phyloP scores from a whole-genome alignment of 192 early-diverging fungal genomes.

The Linnemannia exigua region DNA sequence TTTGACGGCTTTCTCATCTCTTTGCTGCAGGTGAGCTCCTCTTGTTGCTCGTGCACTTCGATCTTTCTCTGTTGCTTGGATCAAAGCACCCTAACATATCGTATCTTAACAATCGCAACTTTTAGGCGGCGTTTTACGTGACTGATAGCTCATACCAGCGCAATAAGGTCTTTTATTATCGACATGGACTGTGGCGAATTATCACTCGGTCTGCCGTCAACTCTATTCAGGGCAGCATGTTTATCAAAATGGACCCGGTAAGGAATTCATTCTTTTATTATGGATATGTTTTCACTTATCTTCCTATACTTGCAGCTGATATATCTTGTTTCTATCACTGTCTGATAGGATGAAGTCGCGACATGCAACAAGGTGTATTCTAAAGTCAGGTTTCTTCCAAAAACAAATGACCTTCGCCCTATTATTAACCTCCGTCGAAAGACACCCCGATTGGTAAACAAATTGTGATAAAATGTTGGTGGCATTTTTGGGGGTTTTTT shows the following conservation, averaged over 20 bases:
- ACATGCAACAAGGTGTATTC: conserved; percentile 63
- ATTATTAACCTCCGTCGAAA: conserved; percentile 80
- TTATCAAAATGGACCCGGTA: conserved; percentile 45
- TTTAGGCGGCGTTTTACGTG: conserved; percentile 80
- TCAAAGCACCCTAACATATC: background rate
- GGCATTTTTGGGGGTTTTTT: background rate
- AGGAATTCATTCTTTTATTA: background rate
- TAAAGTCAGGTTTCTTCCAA: conserved; percentile 87
- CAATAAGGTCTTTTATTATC: conserved; percentile 81
- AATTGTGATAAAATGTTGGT: too few relatives aligned
- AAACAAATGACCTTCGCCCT: conserved; percentile 78
- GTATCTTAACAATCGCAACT: background rate
- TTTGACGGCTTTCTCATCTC: conserved; percentile 70
- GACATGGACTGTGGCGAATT: conserved; percentile 79
- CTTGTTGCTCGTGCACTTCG: background rate
- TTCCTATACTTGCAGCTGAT: background rate
- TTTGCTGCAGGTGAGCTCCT: conserved; percentile 65
- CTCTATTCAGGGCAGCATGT: conserved; percentile 49
- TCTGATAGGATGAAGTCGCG: background rate
- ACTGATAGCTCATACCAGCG: conserved; percentile 79
- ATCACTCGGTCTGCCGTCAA: conserved; percentile 64
- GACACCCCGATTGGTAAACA: conserved; percentile 46
- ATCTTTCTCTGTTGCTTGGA: background rate
- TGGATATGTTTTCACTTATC: background rate
- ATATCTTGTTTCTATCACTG: background rate